Evolutionary conservation across 129 eudicot genomes (phyloP).

Genomic region (Tagetes erecta): DNA sequence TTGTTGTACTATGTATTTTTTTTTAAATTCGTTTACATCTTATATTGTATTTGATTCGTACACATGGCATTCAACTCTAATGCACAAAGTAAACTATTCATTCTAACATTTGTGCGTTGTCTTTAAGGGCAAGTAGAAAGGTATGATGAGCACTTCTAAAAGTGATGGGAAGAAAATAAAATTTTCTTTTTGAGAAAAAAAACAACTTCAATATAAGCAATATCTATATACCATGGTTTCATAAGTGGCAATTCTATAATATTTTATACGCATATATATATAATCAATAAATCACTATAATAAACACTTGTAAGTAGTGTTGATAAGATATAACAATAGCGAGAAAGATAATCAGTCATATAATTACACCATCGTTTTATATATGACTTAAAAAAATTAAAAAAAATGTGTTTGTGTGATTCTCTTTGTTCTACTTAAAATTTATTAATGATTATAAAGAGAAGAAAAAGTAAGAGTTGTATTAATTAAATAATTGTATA

Average conservation of each 20-base stretch:
- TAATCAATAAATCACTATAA: too few relatives aligned
- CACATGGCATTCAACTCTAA: neutral
- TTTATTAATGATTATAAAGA: neutral
- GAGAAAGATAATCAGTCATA: neutral
- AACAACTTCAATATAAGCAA: constrained; percentile 9
- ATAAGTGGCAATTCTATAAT: neutral
- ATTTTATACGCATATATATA: neutral
- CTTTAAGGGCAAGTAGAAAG: constrained; percentile 18
- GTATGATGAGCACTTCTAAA: neutral
- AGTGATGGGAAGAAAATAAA: constrained; percentile 3
- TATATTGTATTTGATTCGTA: neutral
- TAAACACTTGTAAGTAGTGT: neutral
- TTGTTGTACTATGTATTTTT: neutral
- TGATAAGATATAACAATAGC: neutral
- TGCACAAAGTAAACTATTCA: neutral
- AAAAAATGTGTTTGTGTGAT: too few relatives aligned
- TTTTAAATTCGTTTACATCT: neutral
- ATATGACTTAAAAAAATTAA: too few relatives aligned
- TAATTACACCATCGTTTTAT: too few relatives aligned
- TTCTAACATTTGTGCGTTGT: neutral
- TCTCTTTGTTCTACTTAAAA: too few relatives aligned
- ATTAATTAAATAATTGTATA: constrained; percentile 10
- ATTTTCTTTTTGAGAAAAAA: neutral
- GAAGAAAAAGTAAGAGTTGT: neutral
- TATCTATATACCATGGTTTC: neutral